Evolutionary conservation across 202 grass and related monocot genomes (phyloP).

Genomic region (Saccharum hybrid): DNA sequence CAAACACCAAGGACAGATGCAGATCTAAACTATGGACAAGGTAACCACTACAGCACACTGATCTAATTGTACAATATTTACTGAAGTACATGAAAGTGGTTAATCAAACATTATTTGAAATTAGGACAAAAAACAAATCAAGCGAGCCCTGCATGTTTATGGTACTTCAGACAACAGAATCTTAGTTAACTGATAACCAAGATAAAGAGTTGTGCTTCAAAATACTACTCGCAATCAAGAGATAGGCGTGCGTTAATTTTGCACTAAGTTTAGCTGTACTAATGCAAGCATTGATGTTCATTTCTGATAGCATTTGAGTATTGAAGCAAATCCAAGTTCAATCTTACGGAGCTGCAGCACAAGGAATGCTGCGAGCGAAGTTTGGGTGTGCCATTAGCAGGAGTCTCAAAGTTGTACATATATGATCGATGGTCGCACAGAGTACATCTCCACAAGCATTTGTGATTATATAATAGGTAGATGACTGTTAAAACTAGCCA

Average conservation of each 20-base stretch:
- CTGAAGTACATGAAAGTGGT: not conserved
- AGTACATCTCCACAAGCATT: not conserved
- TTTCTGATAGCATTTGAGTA: not conserved
- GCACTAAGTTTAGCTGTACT: not conserved
- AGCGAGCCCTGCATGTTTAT: not conserved
- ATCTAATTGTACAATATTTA: not conserved
- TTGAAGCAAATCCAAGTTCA: not conserved
- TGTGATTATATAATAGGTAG: not conserved
- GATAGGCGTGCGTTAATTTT: not conserved
- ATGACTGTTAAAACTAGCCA: not conserved
- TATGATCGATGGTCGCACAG: not conserved
- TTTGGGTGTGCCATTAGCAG: not conserved
- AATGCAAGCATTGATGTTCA: not conserved
- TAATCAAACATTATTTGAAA: conserved; percentile 8
- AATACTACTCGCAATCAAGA: not conserved
- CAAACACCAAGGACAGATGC: conserved; percentile 1
- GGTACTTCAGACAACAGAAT: not conserved
- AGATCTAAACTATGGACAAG: not conserved
- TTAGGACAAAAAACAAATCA: not conserved
- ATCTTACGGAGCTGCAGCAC: not conserved
- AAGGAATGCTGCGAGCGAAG: not conserved
- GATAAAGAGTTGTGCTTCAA: not conserved
- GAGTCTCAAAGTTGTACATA: not conserved
- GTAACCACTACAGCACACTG: not conserved
- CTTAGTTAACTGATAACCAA: not conserved